Evolutionary conservation across 192 early-diverging fungal genomes (phyloP), one percentile per base, ranked within the genome.

Genomic region (Podila verticillata): DNA sequence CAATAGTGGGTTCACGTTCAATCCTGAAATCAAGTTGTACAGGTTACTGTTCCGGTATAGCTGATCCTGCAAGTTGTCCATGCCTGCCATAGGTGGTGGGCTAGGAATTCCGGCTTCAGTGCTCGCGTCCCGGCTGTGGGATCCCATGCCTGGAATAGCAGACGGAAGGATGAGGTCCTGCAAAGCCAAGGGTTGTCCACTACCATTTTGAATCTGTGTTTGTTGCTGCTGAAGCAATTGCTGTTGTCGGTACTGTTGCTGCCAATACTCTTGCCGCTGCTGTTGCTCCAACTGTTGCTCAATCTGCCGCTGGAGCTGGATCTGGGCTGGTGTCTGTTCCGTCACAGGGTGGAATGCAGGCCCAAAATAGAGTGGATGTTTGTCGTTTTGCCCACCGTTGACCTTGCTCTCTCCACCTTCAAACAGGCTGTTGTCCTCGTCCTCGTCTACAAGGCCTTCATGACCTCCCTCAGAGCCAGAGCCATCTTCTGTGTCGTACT

Each of bases 231-330:
- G 66, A 28, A 68, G 68, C 26, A 66, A 57, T 22, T 74, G 72
- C 19, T 73, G 72, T 19, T 72, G 69, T 15, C 69, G 63, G 22
- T 67, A 63, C 28, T 80, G 77, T 17, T 80, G 77, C 30, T 72
- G 77, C 65, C 69, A 64, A 26, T 68, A 72, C 30, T 79, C 75
- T 65, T 79, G 75, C 5, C 75, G 48, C 39, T 80, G 77, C 28
- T 80, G 77, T 26, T 72, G 77, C 32, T 80, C 77, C 13, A 80
- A 56, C 35, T 80, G 77, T 26, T 80, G 77, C n/a, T 80, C 77
- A 68, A 80, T 80, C 59, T 80, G 77, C 1, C 77, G 24, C 34
- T 80, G 77, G 20, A 80, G 65, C 26, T 80, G 77, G 7, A 80
- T 22, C 49, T 80, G 77, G 8, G 77, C 77, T 1, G 77, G 77